Conservation (phyloP, 306 rosid species). For the Rosa lucieae region DNA sequence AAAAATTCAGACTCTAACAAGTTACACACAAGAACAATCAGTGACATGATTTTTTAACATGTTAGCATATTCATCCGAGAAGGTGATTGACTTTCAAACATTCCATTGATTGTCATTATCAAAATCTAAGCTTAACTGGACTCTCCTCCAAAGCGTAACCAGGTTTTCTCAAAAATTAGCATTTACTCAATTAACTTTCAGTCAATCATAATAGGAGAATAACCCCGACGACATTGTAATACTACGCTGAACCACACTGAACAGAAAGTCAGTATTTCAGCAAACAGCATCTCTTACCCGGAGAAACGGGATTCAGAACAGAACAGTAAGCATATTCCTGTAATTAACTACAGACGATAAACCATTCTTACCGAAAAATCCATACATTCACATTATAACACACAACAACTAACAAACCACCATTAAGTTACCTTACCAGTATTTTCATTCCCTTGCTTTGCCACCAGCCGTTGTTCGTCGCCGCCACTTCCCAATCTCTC, state of each 20-base stretch:
- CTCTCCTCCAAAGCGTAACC: not conserved
- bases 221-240: not conserved
- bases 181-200: too few relatives aligned
- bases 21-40: not conserved
- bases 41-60: not conserved
- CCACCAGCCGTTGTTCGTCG: constrained; percentile 55
- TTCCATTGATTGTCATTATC: not conserved
- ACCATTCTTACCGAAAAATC: not conserved
- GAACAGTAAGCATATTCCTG: too few relatives aligned
- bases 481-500: constrained; percentile 53
- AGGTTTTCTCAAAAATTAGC: too few relatives aligned
- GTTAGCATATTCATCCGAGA: not conserved
- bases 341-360: too few relatives aligned
- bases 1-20: not conserved
- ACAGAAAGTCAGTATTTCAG: not conserved
- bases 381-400: not conserved
- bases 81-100: not conserved
- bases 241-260: not conserved
- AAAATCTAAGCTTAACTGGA: not conserved
- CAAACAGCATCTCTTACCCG: not conserved
- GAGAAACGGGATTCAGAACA: too few relatives aligned
- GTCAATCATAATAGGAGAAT: not conserved
- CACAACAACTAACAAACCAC: constrained; percentile 23
- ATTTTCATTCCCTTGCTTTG: constrained; percentile 63
- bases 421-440: constrained; percentile 72